Conservation (phyloP, 2,329 filamentous ascomycete species). For the Ascochyta lentis region DNA sequence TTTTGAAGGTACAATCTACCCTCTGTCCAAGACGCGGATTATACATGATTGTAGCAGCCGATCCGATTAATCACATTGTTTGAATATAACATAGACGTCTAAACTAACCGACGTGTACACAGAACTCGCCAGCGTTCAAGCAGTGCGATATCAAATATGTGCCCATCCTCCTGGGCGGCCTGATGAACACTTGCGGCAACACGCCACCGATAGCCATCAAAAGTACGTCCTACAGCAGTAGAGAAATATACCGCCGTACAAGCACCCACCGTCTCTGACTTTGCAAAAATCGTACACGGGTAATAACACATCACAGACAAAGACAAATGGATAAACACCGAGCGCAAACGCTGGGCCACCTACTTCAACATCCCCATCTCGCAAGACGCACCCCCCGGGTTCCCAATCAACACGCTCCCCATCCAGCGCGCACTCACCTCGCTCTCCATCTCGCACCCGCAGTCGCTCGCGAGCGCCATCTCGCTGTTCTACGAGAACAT, state of each 20-base stretch:
- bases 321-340: conserved; percentile 61
- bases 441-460: conserved; percentile 52
- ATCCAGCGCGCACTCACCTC: conserved; percentile 61
- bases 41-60: no score
- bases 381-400: conserved; percentile 54
- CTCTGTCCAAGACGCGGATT: neutral
- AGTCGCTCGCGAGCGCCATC: conserved; percentile 51
- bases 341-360: conserved; percentile 62
- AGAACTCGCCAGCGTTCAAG: conserved; percentile 64
- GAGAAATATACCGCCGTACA: neutral
- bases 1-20: conserved; percentile 56
- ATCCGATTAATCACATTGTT: no score
- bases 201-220: conserved; percentile 62
- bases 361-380: conserved; percentile 63
- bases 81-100: neutral
- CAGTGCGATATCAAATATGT: conserved; percentile 62
- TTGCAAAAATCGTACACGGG: neutral
- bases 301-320: conserved; percentile 57
- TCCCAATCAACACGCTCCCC: conserved; percentile 60
- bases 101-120: neutral
- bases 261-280: neutral
- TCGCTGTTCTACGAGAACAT: conserved; percentile 58
- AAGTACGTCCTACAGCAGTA: conserved; percentile 50
- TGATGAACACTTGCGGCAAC: conserved; percentile 65
- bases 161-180: conserved; percentile 65